Percentiles rank a stretch among this genome's conserved stretches.
These are phyloP conservation scores for Pseudonectria buxi DNA, from an alignment of 2,329 filamentous ascomycete genomes.

Conservation along the genomic window DNA sequence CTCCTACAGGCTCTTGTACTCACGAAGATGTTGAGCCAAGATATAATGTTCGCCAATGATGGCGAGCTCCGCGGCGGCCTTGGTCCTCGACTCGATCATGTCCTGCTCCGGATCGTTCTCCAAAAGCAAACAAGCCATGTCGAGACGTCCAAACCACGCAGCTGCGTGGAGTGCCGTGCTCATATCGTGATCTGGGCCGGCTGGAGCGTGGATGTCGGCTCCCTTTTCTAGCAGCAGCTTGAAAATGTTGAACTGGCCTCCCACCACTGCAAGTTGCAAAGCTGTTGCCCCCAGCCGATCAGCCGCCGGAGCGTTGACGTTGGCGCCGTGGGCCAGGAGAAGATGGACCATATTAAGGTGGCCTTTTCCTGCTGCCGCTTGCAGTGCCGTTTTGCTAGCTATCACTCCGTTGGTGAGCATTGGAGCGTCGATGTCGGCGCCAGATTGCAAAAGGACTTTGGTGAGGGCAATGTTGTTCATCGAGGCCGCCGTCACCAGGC, in stretches of 20 bases:
- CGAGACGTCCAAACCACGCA: constrained; percentile 3
- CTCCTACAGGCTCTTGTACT: background rate
- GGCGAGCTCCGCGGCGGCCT: constrained; percentile 1
- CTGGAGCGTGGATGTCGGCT: background rate
- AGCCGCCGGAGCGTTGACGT: constrained; percentile 23
- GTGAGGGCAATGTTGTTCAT: constrained; percentile 12
- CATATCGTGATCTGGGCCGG: fast-evolving
- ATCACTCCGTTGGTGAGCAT: fast-evolving
- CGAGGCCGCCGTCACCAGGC: no score
- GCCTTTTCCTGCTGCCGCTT: constrained; percentile 9
- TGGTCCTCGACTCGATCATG: background rate
- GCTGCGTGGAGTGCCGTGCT: constrained; percentile 3
- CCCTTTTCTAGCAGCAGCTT: constrained; percentile 1
- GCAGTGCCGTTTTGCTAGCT: constrained; percentile 9
- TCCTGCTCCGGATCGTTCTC: constrained; percentile 5
- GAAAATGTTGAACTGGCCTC: background rate
- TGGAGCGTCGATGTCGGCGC: constrained; percentile 24
- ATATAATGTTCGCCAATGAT: fast-evolving
- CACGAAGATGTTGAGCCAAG: background rate
- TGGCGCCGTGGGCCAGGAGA: constrained; percentile 29
- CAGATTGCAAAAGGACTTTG: constrained; percentile 19
- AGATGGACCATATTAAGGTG: constrained; percentile 14
- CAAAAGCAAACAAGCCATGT: constrained; percentile 5
- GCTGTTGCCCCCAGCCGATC: fast-evolving
- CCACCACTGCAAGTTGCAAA: background rate